Conservation (phyloP, 2,329 filamentous ascomycete species). For the Cercospora sp. region DNA sequence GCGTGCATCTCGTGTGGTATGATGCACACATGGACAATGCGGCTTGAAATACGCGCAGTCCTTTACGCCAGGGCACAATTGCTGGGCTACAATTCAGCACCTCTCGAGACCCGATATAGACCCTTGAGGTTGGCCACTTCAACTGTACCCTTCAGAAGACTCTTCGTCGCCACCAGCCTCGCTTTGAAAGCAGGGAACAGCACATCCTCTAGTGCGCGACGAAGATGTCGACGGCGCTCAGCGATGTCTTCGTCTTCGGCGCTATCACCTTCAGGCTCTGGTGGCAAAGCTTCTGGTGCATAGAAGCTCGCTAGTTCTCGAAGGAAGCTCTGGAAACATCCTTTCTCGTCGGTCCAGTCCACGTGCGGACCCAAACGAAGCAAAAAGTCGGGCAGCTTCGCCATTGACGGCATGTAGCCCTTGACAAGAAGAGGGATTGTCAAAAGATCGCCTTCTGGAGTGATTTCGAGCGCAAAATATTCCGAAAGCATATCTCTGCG, state of each 20-base stretch:
- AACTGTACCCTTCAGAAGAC: slow-evolving; percentile 26
- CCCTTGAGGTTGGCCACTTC: slow-evolving; percentile 46
- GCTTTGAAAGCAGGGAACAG: slow-evolving; percentile 88
- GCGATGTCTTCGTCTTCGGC: slow-evolving; percentile 53
- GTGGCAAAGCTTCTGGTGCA: slow-evolving; percentile 79
- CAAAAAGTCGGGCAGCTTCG: slow-evolving; percentile 85
- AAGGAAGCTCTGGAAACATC: slow-evolving; percentile 83
- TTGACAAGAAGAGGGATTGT: slow-evolving; percentile 83
- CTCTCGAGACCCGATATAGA: slow-evolving; percentile 35
- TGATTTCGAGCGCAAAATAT: slow-evolving; percentile 87
- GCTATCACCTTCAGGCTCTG: slow-evolving; percentile 33
- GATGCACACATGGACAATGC: not conserved
- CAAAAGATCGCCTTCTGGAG: slow-evolving; percentile 71
- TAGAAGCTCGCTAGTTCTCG: slow-evolving; percentile 86
- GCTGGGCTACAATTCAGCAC: slow-evolving; percentile 27
- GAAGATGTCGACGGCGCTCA: slow-evolving; percentile 55
- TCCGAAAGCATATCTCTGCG: slow-evolving; percentile 84
- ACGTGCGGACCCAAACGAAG: slow-evolving; percentile 85
- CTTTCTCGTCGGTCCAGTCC: slow-evolving; percentile 80
- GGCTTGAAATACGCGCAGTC: not conserved
- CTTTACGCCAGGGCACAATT: not conserved
- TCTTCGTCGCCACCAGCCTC: slow-evolving; percentile 75
- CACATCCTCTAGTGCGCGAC: slow-evolving; percentile 75
- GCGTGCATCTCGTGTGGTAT: not conserved
- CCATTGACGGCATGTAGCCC: slow-evolving; percentile 81